phyloP scores from a whole-genome alignment of 108 stramenopile genomes.

The Schizochytrium sp. region DNA sequence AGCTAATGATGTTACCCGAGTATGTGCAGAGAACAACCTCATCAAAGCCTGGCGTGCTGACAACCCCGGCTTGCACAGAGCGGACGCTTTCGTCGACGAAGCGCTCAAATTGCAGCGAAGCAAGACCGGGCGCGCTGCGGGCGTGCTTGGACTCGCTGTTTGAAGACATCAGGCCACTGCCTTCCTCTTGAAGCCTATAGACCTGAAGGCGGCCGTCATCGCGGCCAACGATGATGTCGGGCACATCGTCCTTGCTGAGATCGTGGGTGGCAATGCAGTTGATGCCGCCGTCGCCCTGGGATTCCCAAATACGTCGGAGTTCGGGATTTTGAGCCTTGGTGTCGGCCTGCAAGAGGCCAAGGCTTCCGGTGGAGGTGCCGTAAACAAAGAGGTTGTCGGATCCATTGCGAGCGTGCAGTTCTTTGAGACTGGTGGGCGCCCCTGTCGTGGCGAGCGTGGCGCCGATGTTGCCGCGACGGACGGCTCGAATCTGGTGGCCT shows the following conservation, averaged over 20 bases:
- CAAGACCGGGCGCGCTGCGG: not conserved
- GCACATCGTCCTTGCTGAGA: not conserved
- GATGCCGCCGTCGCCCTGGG: not conserved
- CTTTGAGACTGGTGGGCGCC: not conserved
- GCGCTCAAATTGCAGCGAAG: not conserved
- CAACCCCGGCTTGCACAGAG: not conserved
- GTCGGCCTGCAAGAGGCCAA: not conserved
- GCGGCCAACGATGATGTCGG: not conserved
- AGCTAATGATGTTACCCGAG: conserved; percentile 9
- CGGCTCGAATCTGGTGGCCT: not conserved
- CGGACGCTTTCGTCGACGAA: not conserved
- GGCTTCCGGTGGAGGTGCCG: not conserved
- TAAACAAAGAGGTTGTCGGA: not conserved
- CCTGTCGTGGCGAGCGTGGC: not conserved
- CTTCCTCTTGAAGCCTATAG: not conserved
- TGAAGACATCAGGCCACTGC: not conserved
- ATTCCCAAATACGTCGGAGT: not conserved
- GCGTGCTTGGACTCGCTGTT: not conserved
- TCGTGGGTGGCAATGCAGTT: not conserved
- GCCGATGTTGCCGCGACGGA: not conserved
- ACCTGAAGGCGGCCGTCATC: not conserved
- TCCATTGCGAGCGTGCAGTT: not conserved
- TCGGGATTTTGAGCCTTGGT: not conserved
- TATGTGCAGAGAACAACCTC: conserved; percentile 13
- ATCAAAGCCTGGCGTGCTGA: conserved; percentile 4